Percentiles rank a stretch among this genome's conserved stretches.
phyloP scores from a whole-genome alignment of 2,329 filamentous ascomycete genomes.

The Coniella lustricola region DNA sequence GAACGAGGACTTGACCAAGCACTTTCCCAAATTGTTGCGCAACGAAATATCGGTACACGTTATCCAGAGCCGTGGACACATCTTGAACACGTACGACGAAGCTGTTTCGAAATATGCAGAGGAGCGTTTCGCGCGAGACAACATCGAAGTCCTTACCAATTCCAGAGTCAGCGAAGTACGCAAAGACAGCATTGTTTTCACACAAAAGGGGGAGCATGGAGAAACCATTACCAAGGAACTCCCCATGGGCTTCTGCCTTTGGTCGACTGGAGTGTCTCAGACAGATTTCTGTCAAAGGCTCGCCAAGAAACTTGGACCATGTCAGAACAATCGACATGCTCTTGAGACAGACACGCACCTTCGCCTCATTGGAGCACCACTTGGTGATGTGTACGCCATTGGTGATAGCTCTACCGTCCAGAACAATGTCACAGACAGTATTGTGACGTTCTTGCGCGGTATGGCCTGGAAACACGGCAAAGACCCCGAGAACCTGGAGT shows the following conservation, averaged over 20 bases:
- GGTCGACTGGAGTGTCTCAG: constrained; percentile 93
- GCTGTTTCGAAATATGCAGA: constrained; percentile 89
- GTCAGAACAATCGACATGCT: constrained; percentile 82
- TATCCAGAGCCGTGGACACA: constrained; percentile 90
- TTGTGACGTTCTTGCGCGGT: constrained; percentile 81
- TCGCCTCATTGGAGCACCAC: constrained; percentile 76
- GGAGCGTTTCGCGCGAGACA: constrained; percentile 80
- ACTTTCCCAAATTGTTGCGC: constrained; percentile 83
- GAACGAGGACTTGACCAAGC: constrained; percentile 80
- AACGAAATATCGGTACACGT: constrained; percentile 98
- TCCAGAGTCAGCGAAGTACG: constrained; percentile 86
- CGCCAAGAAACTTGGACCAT: constrained; percentile 65
- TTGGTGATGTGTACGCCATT: constrained; percentile 94
- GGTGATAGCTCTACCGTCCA: constrained; percentile 96
- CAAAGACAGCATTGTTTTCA: constrained; percentile 79
- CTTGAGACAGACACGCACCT: constrained; percentile 93
- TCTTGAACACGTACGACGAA: constrained; percentile 97
- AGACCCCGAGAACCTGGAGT: constrained; percentile 79
- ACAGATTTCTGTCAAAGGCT: constrained; percentile 72
- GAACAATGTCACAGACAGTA: constrained; percentile 90
- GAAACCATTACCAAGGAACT: constrained; percentile 81
- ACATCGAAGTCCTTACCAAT: constrained; percentile 87
- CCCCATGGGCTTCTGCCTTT: constrained; percentile 91
- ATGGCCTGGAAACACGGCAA: constrained; percentile 88
- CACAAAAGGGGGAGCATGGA: constrained; percentile 69